Conservation (phyloP, 805 yeast species). For the Myxozyma melibiosi region DNA sequence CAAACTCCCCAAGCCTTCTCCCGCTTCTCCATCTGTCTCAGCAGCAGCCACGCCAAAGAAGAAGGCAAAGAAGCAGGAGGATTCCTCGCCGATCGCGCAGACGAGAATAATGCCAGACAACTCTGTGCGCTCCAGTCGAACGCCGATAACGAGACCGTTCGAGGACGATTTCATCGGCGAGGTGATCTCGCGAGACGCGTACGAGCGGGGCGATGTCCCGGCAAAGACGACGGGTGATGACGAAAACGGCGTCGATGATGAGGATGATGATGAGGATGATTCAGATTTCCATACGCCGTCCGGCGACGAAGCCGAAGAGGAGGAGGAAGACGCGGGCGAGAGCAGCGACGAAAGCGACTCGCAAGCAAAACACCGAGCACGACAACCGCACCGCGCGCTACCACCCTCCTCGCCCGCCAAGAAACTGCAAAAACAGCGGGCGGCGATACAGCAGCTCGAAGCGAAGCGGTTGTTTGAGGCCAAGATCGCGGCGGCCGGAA, state of each 20-base stretch:
- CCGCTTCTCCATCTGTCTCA: not conserved
- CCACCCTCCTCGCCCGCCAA: not conserved
- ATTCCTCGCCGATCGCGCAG: not conserved
- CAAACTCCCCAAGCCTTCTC: not conserved
- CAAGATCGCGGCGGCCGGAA: conserved; percentile 1
- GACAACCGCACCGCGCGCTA: too few relatives aligned
- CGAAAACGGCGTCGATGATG: not conserved
- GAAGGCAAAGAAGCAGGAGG: not conserved
- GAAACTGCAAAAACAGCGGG: not conserved
- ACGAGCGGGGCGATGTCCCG: conserved; percentile 11
- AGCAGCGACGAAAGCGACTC: not conserved
- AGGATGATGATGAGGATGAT: not conserved
- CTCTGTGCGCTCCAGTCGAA: not conserved
- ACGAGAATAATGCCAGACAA: not conserved
- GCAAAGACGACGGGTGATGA: not conserved
- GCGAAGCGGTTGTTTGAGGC: conserved; percentile 6
- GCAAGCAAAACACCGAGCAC: not conserved
- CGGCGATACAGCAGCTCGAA: conserved; percentile 10
- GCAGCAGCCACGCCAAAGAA: not conserved
- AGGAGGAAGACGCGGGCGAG: not conserved
- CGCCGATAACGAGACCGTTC: not conserved
- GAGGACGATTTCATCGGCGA: conserved; percentile 21
- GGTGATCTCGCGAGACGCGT: conserved; percentile 19
- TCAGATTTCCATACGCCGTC: not conserved
- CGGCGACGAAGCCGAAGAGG: not conserved